Conservation (phyloP, 441 rosid species). For the Pelargonium australe region DNA sequence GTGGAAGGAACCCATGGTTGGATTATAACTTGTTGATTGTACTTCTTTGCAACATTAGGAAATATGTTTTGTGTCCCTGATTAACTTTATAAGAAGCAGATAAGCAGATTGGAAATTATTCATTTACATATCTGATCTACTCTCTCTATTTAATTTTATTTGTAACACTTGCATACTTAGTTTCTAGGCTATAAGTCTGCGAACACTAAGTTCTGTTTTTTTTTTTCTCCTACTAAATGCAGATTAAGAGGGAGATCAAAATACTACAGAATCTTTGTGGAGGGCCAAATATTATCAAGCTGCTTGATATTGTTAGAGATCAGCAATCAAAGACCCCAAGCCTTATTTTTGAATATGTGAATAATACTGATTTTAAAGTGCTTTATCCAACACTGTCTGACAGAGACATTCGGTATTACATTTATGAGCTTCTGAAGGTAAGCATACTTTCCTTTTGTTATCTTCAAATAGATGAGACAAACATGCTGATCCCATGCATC, state of each 20-base stretch:
- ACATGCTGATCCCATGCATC: background rate
- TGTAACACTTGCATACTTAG: too few species aligned
- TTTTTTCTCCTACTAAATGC: conserved; percentile 20
- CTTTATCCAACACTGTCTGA: conserved; percentile 88
- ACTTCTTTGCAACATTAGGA: background rate
- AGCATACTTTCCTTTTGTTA: conserved; percentile 21
- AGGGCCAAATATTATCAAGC: conserved; percentile 84
- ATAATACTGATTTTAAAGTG: conserved; percentile 88
- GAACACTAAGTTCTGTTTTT: background rate
- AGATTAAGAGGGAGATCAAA: conserved; percentile 97
- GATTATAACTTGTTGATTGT: background rate
- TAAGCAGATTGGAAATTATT: too few species aligned
- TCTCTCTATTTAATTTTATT: too few species aligned
- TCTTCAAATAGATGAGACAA: conserved; percentile 5
- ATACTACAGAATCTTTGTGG: conserved; percentile 95
- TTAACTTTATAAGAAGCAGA: too few species aligned
- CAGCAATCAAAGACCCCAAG: conserved; percentile 98
- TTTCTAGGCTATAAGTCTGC: background rate
- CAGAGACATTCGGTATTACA: conserved; percentile 82
- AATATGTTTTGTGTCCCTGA: too few species aligned
- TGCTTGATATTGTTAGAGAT: conserved; percentile 96
- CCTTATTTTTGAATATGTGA: conserved; percentile 86
- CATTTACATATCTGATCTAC: too few species aligned
- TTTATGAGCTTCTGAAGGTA: conserved; percentile 84
- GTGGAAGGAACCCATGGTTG: background rate